These are phyloP conservation scores for Eutreptiella sp. DNA, from an alignment of 208 protist species.

Conservation along the genomic window DNA sequence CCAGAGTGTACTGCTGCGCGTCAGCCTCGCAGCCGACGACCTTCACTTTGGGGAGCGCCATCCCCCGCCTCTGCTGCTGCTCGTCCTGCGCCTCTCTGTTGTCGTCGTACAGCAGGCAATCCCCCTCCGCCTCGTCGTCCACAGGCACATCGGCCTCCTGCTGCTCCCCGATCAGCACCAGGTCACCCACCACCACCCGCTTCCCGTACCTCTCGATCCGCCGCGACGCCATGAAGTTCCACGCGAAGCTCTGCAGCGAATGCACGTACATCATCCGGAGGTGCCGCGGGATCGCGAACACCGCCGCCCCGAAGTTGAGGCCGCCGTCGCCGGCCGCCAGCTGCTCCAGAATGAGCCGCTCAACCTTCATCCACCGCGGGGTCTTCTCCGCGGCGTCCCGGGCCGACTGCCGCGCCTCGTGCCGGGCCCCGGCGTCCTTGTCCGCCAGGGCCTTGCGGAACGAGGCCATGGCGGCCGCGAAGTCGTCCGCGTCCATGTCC, in stretches of 20 bases:
- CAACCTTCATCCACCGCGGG: constrained; percentile 65
- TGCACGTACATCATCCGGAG: constrained; percentile 84
- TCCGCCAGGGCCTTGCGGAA: too few species aligned
- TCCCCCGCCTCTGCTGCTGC: not conserved
- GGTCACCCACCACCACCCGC: constrained; percentile 56
- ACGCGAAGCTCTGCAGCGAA: constrained; percentile 83
- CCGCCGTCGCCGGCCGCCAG: constrained; percentile 42
- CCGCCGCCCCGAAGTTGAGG: constrained; percentile 61
- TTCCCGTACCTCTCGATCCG: constrained; percentile 49
- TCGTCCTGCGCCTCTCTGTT: not conserved
- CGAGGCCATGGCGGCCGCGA: constrained; percentile 24
- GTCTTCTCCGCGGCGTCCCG: constrained; percentile 33
- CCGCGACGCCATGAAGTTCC: constrained; percentile 78
- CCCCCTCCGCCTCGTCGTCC: constrained; percentile 46
- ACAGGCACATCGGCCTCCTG: constrained; percentile 34
- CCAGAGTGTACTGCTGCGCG: constrained; percentile 47
- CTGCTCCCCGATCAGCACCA: constrained; percentile 44
- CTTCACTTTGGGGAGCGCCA: not conserved
- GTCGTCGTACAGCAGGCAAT: constrained; percentile 15
- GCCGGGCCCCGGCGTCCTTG: not conserved
- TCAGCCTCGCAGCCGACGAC: not conserved
- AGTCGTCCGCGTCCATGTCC: constrained; percentile 46
- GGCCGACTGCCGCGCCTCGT: constrained; percentile 45
- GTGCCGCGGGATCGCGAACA: constrained; percentile 68
- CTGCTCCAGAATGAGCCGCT: constrained; percentile 69